These are phyloP conservation scores for Iris pallida DNA, from an alignment of 116 monocot species.

Conservation along the genomic window DNA sequence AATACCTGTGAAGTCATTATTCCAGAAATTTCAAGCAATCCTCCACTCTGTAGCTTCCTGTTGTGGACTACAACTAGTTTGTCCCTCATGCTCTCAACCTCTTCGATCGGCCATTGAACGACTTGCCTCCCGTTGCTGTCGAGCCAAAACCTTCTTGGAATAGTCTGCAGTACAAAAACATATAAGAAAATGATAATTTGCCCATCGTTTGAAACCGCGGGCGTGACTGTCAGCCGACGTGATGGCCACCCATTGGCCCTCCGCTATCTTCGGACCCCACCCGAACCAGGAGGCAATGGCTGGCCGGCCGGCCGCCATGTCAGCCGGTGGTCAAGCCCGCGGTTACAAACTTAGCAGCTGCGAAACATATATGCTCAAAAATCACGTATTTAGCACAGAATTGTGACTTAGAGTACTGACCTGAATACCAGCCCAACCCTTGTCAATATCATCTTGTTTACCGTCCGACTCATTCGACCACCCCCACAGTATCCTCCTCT, in stretches of 20 bases:
- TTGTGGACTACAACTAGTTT: background rate
- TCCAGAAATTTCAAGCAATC: conserved; percentile 5
- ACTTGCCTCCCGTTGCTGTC: conserved; percentile 11
- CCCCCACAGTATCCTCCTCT: conserved; percentile 39
- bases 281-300: too few species aligned
- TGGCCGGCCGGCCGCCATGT: too few species aligned
- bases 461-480: conserved; percentile 53
- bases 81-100: conserved; percentile 13
- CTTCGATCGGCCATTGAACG: conserved; percentile 21
- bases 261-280: too few species aligned
- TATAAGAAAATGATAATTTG: background rate
- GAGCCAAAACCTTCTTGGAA: conserved; percentile 13
- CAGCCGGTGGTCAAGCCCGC: too few species aligned
- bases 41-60: conserved; percentile 2
- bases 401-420: background rate
- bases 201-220: too few species aligned
- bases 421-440: conserved; percentile 55
- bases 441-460: conserved; percentile 17
- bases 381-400: too few species aligned
- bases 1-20: conserved; percentile 10
- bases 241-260: too few species aligned
- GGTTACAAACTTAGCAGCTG: background rate
- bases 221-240: too few species aligned
- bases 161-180: conserved; percentile 11
- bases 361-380: background rate